A percentile compares a stretch with the other conserved stretches of the same genome.
These are phyloP conservation scores for Emergomyces orientalis DNA, from an alignment of 2,329 filamentous ascomycete genomes.

Conservation along the genomic window DNA sequence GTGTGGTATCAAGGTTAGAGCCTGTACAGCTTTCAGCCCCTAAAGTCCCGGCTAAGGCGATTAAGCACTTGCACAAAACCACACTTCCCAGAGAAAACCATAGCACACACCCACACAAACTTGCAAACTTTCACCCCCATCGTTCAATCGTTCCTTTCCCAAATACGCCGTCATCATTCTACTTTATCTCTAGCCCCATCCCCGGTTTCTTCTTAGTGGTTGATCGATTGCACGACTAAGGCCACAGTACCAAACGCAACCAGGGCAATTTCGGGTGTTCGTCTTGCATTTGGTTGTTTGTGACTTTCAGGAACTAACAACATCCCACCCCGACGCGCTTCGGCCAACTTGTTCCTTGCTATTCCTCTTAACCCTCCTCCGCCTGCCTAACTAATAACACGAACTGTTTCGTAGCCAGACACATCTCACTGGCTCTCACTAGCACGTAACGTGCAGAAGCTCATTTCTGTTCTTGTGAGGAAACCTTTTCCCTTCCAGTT, in stretches of 20 bases:
- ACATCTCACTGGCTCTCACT: conserved; percentile 5
- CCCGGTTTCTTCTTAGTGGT: conserved; percentile 3
- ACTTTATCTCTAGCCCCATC: conserved; percentile 5
- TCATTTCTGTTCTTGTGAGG: conserved; percentile 6
- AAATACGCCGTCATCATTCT: neutral
- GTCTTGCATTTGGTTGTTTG: neutral
- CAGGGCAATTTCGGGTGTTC: neutral
- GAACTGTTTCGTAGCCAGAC: neutral
- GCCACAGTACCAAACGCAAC: neutral
- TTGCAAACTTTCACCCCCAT: conserved; percentile 3
- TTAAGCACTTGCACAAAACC: conserved; percentile 1
- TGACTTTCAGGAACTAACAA: neutral
- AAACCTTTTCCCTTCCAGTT: conserved; percentile 6
- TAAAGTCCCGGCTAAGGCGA: neutral
- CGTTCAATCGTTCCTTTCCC: neutral
- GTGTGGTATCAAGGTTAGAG: conserved; percentile 1
- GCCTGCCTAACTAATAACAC: neutral
- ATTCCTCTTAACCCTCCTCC: neutral
- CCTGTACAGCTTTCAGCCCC: neutral
- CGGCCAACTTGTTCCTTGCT: neutral
- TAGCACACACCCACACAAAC: neutral
- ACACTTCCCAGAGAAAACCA: neutral
- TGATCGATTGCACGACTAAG: neutral
- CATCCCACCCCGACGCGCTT: conserved; percentile 1
- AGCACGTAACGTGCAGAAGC: conserved; percentile 8